Evolutionary conservation across 108 stramenopile genomes (phyloP).

Genomic region (Conticribra guillardii): DNA sequence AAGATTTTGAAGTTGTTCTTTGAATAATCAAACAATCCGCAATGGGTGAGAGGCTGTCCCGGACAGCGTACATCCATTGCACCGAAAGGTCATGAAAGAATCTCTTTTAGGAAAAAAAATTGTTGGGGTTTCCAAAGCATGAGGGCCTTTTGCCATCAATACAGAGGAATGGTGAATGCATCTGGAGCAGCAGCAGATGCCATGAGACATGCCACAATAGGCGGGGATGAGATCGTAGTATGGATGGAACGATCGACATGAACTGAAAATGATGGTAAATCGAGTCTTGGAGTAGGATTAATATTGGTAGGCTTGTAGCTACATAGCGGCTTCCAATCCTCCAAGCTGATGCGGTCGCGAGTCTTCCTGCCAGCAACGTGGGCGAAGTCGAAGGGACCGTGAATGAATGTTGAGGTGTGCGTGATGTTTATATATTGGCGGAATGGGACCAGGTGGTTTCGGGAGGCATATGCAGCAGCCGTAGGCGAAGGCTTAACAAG

Average conservation of each 20-base stretch:
- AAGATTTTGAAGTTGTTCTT: too few species aligned
- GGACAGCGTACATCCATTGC: too few species aligned
- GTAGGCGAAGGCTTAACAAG: constrained; percentile 1
- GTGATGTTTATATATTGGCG: neutral
- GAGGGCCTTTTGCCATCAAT: constrained; percentile 20
- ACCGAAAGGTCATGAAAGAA: too few species aligned
- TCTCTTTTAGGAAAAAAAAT: constrained; percentile 2
- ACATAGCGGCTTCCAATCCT: neutral
- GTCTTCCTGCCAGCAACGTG: neutral
- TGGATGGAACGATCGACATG: constrained; percentile 2
- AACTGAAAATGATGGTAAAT: neutral
- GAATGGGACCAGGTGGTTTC: neutral
- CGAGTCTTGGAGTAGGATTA: neutral
- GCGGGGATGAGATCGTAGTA: neutral
- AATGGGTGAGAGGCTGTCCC: too few species aligned
- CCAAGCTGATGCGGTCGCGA: neutral
- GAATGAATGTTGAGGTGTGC: neutral
- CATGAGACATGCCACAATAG: neutral
- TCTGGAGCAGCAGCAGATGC: neutral
- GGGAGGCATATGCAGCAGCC: neutral
- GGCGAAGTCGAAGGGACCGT: constrained; percentile 14
- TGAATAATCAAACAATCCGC: too few species aligned
- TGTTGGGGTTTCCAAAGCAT: neutral
- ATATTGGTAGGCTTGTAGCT: too few species aligned
- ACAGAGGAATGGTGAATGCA: neutral